These are phyloP conservation scores for Abelmoschus esculentus DNA, from an alignment of 345 rosid genomes.

Conservation along the genomic window DNA sequence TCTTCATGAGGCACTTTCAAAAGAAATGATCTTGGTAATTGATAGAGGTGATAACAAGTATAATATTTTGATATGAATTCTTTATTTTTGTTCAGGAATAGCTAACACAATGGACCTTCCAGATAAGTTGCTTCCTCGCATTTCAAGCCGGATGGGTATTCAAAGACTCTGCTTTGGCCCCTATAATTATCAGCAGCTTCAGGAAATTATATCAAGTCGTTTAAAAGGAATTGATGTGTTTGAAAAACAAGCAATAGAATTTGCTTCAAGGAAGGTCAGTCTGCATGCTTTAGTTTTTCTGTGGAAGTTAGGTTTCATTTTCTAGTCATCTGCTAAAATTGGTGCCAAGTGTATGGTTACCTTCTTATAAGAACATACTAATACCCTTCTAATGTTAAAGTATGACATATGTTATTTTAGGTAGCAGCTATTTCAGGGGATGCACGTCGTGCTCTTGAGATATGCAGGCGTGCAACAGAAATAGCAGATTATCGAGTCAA, in stretches of 20 bases:
- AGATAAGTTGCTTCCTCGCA: constrained; percentile 89
- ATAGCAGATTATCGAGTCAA: constrained; percentile 64
- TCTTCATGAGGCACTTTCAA: neutral
- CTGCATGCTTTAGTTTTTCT: neutral
- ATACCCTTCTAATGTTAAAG: constrained; percentile 2
- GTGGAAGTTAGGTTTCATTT: neutral
- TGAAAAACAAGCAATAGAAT: constrained; percentile 89
- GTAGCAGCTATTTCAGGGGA: constrained; percentile 98
- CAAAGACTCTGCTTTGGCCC: constrained; percentile 97
- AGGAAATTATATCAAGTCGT: constrained; percentile 85
- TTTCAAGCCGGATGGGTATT: constrained; percentile 93
- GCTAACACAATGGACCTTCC: constrained; percentile 99
- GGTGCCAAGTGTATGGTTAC: too few relatives aligned
- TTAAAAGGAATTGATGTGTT: constrained; percentile 73
- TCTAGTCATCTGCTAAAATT: neutral
- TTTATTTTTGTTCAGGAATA: constrained; percentile 45
- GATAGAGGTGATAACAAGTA: neutral
- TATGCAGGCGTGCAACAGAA: constrained; percentile 97
- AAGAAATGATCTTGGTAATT: neutral
- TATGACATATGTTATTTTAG: constrained; percentile 19
- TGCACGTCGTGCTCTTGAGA: constrained; percentile 94
- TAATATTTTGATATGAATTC: neutral
- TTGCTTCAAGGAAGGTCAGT: constrained; percentile 87
- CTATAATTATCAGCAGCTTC: constrained; percentile 82
- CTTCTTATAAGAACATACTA: too few relatives aligned